A percentile compares a stretch with the other conserved stretches of the same genome.
phyloP scores from a whole-genome alignment of 805 yeast genomes.

The Pachysolen tannophilus region DNA sequence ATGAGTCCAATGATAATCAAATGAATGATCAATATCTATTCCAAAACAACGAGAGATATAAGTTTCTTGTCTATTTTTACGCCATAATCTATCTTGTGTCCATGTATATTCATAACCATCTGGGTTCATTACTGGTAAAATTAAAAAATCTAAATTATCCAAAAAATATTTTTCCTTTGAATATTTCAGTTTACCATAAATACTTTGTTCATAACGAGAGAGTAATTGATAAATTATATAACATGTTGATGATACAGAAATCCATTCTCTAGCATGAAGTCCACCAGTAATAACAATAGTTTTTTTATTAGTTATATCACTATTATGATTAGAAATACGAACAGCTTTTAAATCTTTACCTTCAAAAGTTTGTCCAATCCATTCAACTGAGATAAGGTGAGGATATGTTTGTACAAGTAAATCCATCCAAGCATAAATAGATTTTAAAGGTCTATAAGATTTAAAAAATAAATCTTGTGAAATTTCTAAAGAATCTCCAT shows the following conservation, averaged over 20 bases:
- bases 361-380: slow-evolving; percentile 70
- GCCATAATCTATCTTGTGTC: slow-evolving; percentile 77
- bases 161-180: slow-evolving; percentile 38
- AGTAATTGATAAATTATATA: slow-evolving; percentile 44
- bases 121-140: slow-evolving; percentile 82
- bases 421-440: slow-evolving; percentile 69
- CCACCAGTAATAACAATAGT: slow-evolving; percentile 80
- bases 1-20: slow-evolving; percentile 62
- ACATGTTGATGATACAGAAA: slow-evolving; percentile 62
- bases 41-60: slow-evolving; percentile 64
- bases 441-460: slow-evolving; percentile 57
- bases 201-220: slow-evolving; percentile 33
- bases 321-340: slow-evolving; percentile 40
- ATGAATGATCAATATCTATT: slow-evolving; percentile 81
- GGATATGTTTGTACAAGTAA: slow-evolving; percentile 55
- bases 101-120: slow-evolving; percentile 87
- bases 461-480: slow-evolving; percentile 54
- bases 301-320: slow-evolving; percentile 29
- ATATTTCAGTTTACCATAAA: no score
- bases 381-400: slow-evolving; percentile 50
- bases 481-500: slow-evolving; percentile 7
- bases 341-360: slow-evolving; percentile 64
- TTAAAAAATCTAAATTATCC: slow-evolving; percentile 57
- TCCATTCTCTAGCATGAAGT: slow-evolving; percentile 88
- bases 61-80: slow-evolving; percentile 79